phyloP scores from a whole-genome alignment of 2,329 filamentous ascomycete genomes.

The Pseudogymnoascus sp. region DNA sequence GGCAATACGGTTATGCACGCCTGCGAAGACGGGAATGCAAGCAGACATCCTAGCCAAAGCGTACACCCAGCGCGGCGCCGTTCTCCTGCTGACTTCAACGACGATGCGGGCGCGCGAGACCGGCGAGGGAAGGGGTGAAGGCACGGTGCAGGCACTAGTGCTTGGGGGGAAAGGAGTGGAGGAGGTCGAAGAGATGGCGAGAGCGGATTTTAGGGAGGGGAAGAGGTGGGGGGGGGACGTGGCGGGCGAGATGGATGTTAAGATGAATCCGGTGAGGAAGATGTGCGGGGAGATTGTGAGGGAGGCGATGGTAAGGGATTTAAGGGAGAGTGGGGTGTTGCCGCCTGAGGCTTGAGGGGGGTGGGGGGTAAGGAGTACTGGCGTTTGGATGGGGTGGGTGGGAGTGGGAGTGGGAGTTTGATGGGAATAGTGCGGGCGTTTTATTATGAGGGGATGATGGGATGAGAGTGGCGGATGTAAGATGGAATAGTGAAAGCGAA shows the following conservation, averaged over 20 bases:
- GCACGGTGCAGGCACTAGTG: neutral
- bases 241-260: slow-evolving; percentile 55
- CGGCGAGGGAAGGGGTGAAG: neutral
- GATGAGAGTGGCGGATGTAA: neutral
- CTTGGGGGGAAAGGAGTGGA: slow-evolving; percentile 38
- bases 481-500: neutral
- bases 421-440: neutral
- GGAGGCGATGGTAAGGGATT: slow-evolving; percentile 64
- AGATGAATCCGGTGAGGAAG: slow-evolving; percentile 60
- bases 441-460: neutral
- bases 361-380: neutral
- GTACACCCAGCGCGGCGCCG: slow-evolving; percentile 61
- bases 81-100: slow-evolving; percentile 54
- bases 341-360: neutral
- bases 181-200: slow-evolving; percentile 54
- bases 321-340: slow-evolving; percentile 25
- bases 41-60: slow-evolving; percentile 58
- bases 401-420: neutral
- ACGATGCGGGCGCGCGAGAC: slow-evolving; percentile 19
- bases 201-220: slow-evolving; percentile 54
- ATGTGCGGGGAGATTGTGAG: slow-evolving; percentile 61
- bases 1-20: slow-evolving; percentile 33
- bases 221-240: slow-evolving; percentile 58
- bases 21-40: slow-evolving; percentile 46
- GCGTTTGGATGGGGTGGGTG: neutral